Percentiles rank a stretch among this genome's conserved stretches.
These are phyloP conservation scores for Dothiorella sarmentorum DNA, from an alignment of 2,329 filamentous ascomycete genomes.

Conservation along the genomic window DNA sequence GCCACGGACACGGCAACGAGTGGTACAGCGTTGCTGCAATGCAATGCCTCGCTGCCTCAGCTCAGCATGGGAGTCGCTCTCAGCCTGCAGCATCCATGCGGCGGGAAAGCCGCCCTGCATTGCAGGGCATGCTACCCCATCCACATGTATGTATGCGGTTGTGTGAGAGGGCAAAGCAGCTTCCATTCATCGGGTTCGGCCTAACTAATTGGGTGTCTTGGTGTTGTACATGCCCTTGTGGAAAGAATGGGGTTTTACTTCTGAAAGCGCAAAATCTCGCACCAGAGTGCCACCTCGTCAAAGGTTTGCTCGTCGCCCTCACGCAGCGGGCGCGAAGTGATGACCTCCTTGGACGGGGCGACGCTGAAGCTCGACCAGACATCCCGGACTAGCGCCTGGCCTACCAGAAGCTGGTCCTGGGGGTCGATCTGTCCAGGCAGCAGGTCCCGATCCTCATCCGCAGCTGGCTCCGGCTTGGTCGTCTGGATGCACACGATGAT, in stretches of 20 bases:
- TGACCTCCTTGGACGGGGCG: constrained; percentile 15
- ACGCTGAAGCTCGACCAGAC: constrained; percentile 19
- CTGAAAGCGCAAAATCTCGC: constrained; percentile 20
- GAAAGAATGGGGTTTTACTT: not conserved
- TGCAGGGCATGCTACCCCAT: not conserved
- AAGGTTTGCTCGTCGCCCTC: constrained; percentile 12
- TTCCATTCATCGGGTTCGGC: constrained; percentile 1
- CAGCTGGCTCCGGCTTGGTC: not conserved
- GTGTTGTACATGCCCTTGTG: not conserved
- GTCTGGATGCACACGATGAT: constrained; percentile 20
- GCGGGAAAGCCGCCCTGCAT: constrained; percentile 9
- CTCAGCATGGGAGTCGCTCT: not conserved
- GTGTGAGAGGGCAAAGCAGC: not conserved
- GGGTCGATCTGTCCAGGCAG: not conserved
- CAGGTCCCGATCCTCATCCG: not conserved
- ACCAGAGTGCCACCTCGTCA: constrained; percentile 21
- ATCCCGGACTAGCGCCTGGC: constrained; percentile 15
- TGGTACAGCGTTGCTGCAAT: constrained; percentile 1
- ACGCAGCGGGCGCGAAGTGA: not conserved
- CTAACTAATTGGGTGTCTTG: not conserved
- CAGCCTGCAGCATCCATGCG: not conserved
- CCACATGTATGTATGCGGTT: not conserved
- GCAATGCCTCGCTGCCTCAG: not conserved
- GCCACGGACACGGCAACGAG: not conserved
- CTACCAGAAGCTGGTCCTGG: constrained; percentile 10